These are phyloP conservation scores for Talaromyces sp. DNA, from an alignment of 2,329 filamentous ascomycete genomes.

Conservation along the genomic window DNA sequence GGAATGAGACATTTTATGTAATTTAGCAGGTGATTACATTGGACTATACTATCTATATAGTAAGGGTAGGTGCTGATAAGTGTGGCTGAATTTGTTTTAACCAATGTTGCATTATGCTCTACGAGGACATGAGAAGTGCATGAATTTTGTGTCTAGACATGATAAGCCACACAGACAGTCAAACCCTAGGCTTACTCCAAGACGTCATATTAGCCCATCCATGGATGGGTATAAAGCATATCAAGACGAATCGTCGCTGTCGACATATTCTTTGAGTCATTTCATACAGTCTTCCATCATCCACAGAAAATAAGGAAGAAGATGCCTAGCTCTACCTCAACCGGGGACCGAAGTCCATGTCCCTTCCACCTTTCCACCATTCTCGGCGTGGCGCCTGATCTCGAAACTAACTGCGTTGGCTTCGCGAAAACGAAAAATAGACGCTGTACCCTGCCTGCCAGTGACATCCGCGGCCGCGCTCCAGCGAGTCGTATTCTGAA, in stretches of 20 bases:
- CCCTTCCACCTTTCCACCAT: conserved; percentile 9
- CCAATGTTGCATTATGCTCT: not conserved
- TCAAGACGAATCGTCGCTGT: not conserved
- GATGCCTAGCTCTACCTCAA: not conserved
- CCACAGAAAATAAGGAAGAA: not conserved
- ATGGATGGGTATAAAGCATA: not conserved
- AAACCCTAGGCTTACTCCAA: not conserved
- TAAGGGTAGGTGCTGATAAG: not conserved
- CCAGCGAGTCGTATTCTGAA: conserved; percentile 1
- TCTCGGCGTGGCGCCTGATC: conserved; percentile 7
- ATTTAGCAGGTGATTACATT: not conserved
- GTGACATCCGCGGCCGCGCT: not conserved
- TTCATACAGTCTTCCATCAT: not conserved
- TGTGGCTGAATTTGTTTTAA: not conserved
- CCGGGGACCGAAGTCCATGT: not conserved
- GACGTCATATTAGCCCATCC: not conserved
- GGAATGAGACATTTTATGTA: not conserved
- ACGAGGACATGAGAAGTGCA: not conserved
- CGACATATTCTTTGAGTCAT: not conserved
- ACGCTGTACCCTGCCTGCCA: conserved; percentile 1
- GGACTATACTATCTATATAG: not conserved
- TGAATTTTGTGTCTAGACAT: not conserved
- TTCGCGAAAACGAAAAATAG: not conserved
- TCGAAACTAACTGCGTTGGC: conserved; percentile 3
- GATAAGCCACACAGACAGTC: not conserved